A percentile compares a stretch with the other conserved stretches of the same genome.
phyloP scores from a whole-genome alignment of 2,329 filamentous ascomycete genomes.

The Monosporascus sp. region DNA sequence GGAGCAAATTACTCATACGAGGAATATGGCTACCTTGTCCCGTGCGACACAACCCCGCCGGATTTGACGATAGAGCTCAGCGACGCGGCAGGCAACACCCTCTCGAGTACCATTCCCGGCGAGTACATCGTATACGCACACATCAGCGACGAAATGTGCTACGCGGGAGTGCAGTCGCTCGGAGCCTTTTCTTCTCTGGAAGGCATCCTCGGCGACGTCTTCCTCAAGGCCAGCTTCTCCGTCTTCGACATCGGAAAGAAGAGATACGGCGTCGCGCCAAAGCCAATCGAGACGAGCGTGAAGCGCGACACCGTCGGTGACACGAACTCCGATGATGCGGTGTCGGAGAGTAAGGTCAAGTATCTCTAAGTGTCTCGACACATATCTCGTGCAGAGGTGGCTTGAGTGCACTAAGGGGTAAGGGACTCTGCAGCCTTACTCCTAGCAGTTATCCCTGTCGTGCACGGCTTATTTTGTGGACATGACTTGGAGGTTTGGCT shows the following conservation, averaged over 20 bases:
- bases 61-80: conserved; percentile 51
- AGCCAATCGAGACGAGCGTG: conserved; percentile 23
- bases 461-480: not conserved
- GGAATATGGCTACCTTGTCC: conserved; percentile 49
- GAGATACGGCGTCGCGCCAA: conserved; percentile 38
- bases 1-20: conserved; percentile 43
- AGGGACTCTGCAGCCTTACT: not conserved
- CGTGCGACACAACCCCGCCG: conserved; percentile 52
- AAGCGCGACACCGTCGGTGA: conserved; percentile 1
- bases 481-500: not conserved
- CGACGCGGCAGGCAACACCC: conserved; percentile 32
- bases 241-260: conserved; percentile 57
- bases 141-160: conserved; percentile 53
- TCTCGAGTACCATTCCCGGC: conserved; percentile 49
- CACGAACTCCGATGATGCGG: not conserved
- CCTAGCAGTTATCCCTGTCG: not conserved
- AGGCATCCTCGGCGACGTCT: conserved; percentile 71
- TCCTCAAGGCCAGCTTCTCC: conserved; percentile 72
- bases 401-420: not conserved
- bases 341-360: not conserved
- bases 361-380: too few relatives aligned
- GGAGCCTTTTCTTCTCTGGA: conserved; percentile 41
- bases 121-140: conserved; percentile 50
- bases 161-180: conserved; percentile 66
- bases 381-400: not conserved